Base-by-base conservation (phyloP, 2,329 filamentous ascomycete genomes). In the Xylariomycetidae sp. region DNA sequence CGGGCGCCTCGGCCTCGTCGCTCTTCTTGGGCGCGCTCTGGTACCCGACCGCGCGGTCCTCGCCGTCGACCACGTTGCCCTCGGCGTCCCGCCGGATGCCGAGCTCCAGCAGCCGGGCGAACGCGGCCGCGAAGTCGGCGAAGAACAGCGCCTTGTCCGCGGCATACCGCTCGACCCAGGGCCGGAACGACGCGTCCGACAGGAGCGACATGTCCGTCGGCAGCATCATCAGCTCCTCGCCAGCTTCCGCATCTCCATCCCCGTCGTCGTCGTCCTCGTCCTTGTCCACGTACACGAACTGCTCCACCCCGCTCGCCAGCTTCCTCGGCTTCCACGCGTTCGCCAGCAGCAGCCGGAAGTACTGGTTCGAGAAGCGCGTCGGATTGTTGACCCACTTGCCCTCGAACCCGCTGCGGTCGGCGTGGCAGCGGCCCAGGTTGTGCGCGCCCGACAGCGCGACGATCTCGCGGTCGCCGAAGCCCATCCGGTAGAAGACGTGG, bases 391-490 rank as follows among this genome's bases (percentile, higher is more conserved):
- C 57, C 57, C 58, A 60, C 30, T 57, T 55, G 14, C 58, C 57
- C 26, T 59, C 51, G 37, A 60, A 61, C 2, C 58, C 56, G 27
- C 50, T 46, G 29, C 52, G 42, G 34, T 54, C 50, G 22, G 27
- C 25, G 34, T 57, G 52, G 44, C 85, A 92, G 46, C 89, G 85
- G 37, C 88, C 89, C 14, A 94, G 75, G 38, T 85, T 85, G 67
- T 94, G 88, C 28, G 85, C 88, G 46, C 88, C 88, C 15, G 74
- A 75, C 36, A 97, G 75, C 19, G 90, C 90, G 25, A 96, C 89
- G 60, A 96, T 96, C 66, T 96, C 89, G 54, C 82, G 84, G 67
- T 97, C 90, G 62, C 88, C 80, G 73, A 96, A 97, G 46, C 90
- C 89, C 90, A 96, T 97, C 58, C 90, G 86, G 59, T 80, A 76